Evolutionary conservation across 805 yeast species (phyloP), one percentile per base, ranked within the genome.

Genomic region (Candida ponderosae): DNA sequence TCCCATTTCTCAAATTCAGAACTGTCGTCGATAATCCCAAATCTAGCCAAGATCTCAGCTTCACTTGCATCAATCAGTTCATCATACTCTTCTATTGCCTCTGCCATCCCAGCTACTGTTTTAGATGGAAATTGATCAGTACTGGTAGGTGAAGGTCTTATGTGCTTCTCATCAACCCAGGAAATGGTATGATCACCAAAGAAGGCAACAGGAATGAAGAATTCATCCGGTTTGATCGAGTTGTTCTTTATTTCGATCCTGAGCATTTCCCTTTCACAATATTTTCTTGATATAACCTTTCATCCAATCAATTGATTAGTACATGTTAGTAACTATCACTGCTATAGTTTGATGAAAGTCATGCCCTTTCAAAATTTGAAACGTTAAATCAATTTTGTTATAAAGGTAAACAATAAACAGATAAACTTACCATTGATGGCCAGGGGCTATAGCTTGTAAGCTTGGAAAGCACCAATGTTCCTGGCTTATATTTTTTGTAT

Each of bases 391-490:
- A 9, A 24, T 16, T 3, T 24, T 23, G 6, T 27, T 23, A 3
- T 18, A 9, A 13, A 21, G 17, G 2, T 27, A n/a, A 8, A 16
- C 33, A 29, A 13, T 14, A 10, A 14, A 28, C 35, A 31, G 20
- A 14, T 28, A 30, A 26, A 35, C 5, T 13, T 9, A 70, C 64
- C 34, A 68, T 64, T 13, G 72, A 65, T 7, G 76, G 76, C 76
- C 76, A 70, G 14, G 66, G 63, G 2, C 71, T 68, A 45, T 56
- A 70, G 16, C 67, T 62, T 14, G 61, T 58, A 65, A 67, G 62
- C 40, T 66, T 68, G 34, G 72, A 67, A 39, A 67, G 53, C 7
- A 70, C 74, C 48, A 63, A 48, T 35, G 61, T 66, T 36, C 52
- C 51, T 7, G 48, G 41, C 28, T 41, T 40, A 26, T 24, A 37